A percentile compares a stretch with the other conserved stretches of the same genome.
Conservation (phyloP, 805 yeast genomes). For the Candida berthetii region DNA sequence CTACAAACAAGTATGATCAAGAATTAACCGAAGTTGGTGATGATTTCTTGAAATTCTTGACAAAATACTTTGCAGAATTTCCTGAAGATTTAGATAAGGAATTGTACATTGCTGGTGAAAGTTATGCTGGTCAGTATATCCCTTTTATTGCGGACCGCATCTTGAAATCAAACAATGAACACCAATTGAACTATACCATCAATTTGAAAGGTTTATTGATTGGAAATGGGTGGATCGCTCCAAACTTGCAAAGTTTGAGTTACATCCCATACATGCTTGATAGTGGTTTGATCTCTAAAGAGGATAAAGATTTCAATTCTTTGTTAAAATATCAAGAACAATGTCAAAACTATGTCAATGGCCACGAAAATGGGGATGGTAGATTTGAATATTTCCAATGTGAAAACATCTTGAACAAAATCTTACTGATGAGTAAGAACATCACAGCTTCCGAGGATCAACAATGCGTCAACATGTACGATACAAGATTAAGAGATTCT, state of each 20-base stretch:
- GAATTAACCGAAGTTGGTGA: constrained; percentile 52
- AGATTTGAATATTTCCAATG: constrained; percentile 33
- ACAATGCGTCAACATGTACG: constrained; percentile 80
- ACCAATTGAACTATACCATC: constrained; percentile 17
- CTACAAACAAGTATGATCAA: constrained; percentile 44
- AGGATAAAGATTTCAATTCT: constrained; percentile 30
- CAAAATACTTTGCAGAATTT: constrained; percentile 59
- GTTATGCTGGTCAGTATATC: constrained; percentile 95
- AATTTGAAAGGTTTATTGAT: constrained; percentile 65
- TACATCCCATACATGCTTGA: constrained; percentile 66
- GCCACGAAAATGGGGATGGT: constrained; percentile 10
- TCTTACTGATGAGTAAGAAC: constrained; percentile 23
- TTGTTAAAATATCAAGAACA: constrained; percentile 45
- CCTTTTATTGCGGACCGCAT: constrained; percentile 78
- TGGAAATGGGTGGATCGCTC: constrained; percentile 95
- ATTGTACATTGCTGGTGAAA: constrained; percentile 84
- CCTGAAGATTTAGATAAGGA: constrained; percentile 65
- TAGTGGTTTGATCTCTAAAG: constrained; percentile 43
- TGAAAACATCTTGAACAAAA: constrained; percentile 31
- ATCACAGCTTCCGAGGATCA: constrained; percentile 27
- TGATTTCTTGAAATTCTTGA: constrained; percentile 61
- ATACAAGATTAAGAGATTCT: constrained; percentile 60
- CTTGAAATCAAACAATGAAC: constrained; percentile 34
- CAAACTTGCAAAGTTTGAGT: constrained; percentile 76
- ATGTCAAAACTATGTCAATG: constrained; percentile 53